These are phyloP conservation scores for Xylariaceae sp. DNA, from an alignment of 2,329 filamentous ascomycete species.

Conservation along the genomic window DNA sequence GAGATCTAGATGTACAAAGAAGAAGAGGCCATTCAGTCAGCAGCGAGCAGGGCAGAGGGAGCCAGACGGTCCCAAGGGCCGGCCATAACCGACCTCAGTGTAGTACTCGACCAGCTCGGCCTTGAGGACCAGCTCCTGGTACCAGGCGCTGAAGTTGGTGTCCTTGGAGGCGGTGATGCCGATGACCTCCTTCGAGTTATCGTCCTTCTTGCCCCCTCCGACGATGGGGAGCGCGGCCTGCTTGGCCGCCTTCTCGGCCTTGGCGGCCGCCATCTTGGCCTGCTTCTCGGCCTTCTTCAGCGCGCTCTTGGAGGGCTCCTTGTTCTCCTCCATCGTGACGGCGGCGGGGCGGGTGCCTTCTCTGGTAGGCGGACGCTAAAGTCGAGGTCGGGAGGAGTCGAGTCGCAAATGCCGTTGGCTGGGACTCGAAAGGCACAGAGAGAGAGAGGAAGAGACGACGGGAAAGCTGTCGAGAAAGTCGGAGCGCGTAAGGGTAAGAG, in stretches of 20 bases:
- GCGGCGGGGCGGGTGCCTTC: no score
- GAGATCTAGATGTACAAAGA: slow-evolving; percentile 83
- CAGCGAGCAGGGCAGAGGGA: slow-evolving; percentile 16
- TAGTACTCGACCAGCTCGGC: slow-evolving; percentile 98
- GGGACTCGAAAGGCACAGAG: background rate
- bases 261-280: slow-evolving; percentile 52
- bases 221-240: slow-evolving; percentile 44
- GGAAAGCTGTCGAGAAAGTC: background rate
- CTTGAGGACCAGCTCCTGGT: slow-evolving; percentile 95
- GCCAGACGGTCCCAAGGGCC: background rate
- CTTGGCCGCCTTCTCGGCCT: slow-evolving; percentile 55
- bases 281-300: slow-evolving; percentile 60
- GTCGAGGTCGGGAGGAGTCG: background rate
- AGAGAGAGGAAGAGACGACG: background rate
- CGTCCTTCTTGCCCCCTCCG: slow-evolving; percentile 52
- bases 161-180: slow-evolving; percentile 42
- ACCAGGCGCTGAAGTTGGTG: slow-evolving; percentile 82
- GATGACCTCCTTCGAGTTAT: slow-evolving; percentile 55
- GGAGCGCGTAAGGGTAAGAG: background rate
- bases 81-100: slow-evolving; percentile 31
- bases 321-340: slow-evolving; percentile 7
- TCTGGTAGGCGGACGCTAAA: background rate
- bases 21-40: no score
- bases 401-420: background rate
- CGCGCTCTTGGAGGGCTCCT: slow-evolving; percentile 52